Conservation (phyloP, 352 stramenopile genomes). For the Blastocystis sp. region DNA sequence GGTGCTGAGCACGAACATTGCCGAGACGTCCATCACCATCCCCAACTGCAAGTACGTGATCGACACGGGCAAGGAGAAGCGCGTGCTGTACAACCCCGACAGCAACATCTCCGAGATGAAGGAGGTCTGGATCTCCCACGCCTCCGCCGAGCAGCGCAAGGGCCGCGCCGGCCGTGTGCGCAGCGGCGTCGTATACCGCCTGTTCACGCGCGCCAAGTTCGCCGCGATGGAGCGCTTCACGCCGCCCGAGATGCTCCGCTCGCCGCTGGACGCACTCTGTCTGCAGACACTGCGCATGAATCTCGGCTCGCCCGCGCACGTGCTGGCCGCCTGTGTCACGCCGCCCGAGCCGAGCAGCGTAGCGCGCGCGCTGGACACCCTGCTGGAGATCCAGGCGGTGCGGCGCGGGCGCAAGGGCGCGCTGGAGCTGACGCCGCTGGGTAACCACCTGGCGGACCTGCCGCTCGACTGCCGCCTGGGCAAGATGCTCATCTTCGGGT, state of each 20-base stretch:
- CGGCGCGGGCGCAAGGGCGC: slow-evolving; percentile 72
- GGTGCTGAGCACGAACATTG: slow-evolving; percentile 92
- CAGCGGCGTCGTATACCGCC: slow-evolving; percentile 83
- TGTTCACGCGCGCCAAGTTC: slow-evolving; percentile 81
- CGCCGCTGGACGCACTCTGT: slow-evolving; percentile 88
- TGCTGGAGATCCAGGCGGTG: slow-evolving; percentile 84
- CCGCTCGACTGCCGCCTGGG: slow-evolving; percentile 91
- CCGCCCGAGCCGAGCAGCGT: slow-evolving; percentile 83
- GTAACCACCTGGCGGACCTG: slow-evolving; percentile 84
- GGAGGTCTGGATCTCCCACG: slow-evolving; percentile 78
- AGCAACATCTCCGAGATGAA: slow-evolving; percentile 77
- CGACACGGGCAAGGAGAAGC: slow-evolving; percentile 81
- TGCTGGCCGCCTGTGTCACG: slow-evolving; percentile 86
- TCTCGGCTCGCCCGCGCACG: slow-evolving; percentile 79
- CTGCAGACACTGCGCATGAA: slow-evolving; percentile 88
- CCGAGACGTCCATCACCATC: slow-evolving; percentile 91
- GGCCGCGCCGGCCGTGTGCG: slow-evolving; percentile 86
- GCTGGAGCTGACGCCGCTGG: slow-evolving; percentile 84
- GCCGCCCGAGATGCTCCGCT: slow-evolving; percentile 89
- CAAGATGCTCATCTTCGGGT: slow-evolving; percentile 91
- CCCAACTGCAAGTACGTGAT: slow-evolving; percentile 85
- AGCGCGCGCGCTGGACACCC: slow-evolving; percentile 82
- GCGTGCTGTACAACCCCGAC: slow-evolving; percentile 78
- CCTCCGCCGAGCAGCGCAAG: slow-evolving; percentile 75
- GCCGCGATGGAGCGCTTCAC: slow-evolving; percentile 78